Conservation (phyloP, 768 basidiomycete species). For the Leccinum uliginosum region DNA sequence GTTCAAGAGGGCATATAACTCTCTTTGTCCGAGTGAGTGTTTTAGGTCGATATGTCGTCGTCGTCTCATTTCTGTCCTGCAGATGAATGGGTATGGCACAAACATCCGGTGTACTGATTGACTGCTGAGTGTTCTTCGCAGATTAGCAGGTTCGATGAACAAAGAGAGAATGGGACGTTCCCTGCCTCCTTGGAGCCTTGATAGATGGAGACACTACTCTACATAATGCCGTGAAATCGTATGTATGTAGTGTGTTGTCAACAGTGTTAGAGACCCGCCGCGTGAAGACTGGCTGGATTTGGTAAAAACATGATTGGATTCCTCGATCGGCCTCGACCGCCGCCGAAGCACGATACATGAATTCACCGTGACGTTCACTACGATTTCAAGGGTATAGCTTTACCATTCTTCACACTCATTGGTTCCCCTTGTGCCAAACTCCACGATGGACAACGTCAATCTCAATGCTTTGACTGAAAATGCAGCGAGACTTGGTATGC, state of each 20-base stretch:
- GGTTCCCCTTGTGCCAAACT: not conserved
- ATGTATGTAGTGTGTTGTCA: constrained; percentile 6
- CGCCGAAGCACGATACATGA: constrained; percentile 2
- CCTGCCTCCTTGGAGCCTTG: constrained; percentile 84
- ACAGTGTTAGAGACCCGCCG: not conserved
- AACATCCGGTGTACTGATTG: not conserved
- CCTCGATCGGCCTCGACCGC: not conserved
- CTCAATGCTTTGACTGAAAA: constrained; percentile 61
- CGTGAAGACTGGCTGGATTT: not conserved
- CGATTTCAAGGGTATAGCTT: not conserved
- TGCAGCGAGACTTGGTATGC: constrained; percentile 77
- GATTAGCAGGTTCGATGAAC: constrained; percentile 91
- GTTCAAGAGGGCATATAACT: constrained; percentile 94
- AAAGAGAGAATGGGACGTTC: constrained; percentile 90
- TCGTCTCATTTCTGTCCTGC: constrained; percentile 10
- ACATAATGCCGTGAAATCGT: constrained; percentile 3
- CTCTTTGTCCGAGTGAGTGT: constrained; percentile 92
- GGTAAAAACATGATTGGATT: not conserved
- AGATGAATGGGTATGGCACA: constrained; percentile 85
- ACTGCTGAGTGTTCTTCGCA: constrained; percentile 26
- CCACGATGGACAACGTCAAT: constrained; percentile 32
- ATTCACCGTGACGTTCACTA: not conserved
- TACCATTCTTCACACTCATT: not conserved
- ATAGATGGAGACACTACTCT: constrained; percentile 20
- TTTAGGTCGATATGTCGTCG: not conserved